These are phyloP conservation scores for Heliamphora pulchella DNA, from an alignment of 179 eudicot species.

Conservation along the genomic window DNA sequence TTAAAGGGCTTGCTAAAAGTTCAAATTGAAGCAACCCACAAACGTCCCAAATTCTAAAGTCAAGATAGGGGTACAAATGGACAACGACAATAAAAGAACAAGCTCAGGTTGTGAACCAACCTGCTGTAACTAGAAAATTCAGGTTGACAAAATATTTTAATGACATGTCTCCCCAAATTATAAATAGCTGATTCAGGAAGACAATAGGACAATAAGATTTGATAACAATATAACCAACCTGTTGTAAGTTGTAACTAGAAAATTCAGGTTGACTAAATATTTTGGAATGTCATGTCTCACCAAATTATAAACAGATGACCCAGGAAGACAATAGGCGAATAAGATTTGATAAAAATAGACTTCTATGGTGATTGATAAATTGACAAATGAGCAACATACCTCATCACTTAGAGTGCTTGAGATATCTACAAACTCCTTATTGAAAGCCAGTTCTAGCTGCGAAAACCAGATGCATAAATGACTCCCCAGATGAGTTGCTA, in stretches of 20 bases:
- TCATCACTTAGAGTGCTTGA: conserved; percentile 49
- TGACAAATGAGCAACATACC: conserved; percentile 34
- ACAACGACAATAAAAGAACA: background rate
- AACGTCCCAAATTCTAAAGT: background rate
- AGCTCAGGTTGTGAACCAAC: background rate
- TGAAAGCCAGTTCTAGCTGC: conserved; percentile 79
- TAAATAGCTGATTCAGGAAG: background rate
- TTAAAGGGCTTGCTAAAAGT: background rate
- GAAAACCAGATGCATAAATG: conserved; percentile 15
- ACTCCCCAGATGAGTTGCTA: background rate
- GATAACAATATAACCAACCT: background rate
- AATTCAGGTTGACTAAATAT: background rate
- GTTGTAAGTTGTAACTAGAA: background rate
- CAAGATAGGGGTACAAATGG: background rate
- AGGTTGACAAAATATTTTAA: background rate
- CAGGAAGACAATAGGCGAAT: conserved; percentile 2
- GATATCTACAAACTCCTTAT: conserved; percentile 56
- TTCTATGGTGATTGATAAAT: background rate
- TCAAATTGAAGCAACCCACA: background rate
- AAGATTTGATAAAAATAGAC: background rate
- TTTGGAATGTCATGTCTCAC: background rate
- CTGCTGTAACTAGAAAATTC: background rate
- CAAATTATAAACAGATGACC: background rate
- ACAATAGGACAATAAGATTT: conserved; percentile 7
- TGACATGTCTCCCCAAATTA: background rate